Conservation (phyloP, 257 asterid species). For the Misopates orontium region DNA sequence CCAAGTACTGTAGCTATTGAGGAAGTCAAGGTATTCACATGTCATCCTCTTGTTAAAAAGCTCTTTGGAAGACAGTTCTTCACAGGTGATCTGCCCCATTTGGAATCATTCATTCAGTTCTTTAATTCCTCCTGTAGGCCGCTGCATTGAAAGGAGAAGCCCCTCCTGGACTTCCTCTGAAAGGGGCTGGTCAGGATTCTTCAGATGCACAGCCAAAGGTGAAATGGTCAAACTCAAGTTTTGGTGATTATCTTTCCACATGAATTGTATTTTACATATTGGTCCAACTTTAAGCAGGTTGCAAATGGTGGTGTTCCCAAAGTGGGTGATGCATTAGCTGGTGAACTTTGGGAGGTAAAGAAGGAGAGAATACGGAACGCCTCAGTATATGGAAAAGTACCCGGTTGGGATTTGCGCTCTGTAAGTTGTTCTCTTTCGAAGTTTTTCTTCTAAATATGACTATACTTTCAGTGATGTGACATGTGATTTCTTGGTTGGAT, state of each 20-base stretch:
- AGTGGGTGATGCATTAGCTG: conserved; percentile 89
- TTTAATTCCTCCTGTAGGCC: conserved; percentile 50
- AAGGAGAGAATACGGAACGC: conserved; percentile 92
- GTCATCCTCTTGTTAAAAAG: conserved; percentile 17
- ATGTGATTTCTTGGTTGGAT: conserved; percentile 2
- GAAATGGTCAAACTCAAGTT: conserved; percentile 28
- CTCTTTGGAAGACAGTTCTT: conserved; percentile 7
- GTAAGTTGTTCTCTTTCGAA: conserved; percentile 54
- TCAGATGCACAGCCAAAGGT: conserved; percentile 89
- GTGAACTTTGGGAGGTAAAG: conserved; percentile 97
- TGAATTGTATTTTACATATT: conserved; percentile 26
- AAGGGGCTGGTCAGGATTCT: conserved; percentile 99
- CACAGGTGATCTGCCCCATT: conserved; percentile 6
- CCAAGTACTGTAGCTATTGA: conserved; percentile 98
- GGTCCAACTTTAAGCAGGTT: conserved; percentile 48
- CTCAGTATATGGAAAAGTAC: conserved; percentile 74
- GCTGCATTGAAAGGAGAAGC: conserved; percentile 99
- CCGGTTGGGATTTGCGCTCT: conserved; percentile 99
- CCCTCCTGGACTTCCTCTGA: conserved; percentile 97
- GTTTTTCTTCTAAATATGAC: conserved; percentile 2
- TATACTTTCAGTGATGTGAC: conserved; percentile 5
- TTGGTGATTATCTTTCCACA: conserved; percentile 6
- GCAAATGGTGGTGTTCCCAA: conserved; percentile 77
- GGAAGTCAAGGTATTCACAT: conserved; percentile 83
- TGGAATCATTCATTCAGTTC: conserved; percentile 19